Evolutionary conservation across 345 rosid genomes (phyloP), one percentile per base, ranked within the genome.

Genomic region (Salix koriyanagi): DNA sequence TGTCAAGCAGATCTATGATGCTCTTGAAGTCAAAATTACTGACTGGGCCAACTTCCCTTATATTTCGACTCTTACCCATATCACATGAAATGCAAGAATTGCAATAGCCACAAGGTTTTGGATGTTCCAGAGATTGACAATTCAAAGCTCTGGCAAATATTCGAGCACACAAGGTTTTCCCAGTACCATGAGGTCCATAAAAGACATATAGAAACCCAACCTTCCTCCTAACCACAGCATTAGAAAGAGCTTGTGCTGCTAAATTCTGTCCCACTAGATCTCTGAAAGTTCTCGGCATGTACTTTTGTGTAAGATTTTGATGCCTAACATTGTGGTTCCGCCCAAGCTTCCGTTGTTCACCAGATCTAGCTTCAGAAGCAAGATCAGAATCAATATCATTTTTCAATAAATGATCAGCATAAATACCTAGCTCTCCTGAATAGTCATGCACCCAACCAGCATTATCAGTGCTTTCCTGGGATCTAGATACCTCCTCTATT

Each of bases 181-280:
- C 99, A 3, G 98, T 94, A 65, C 99, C 99, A 70, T 90, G 97
- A 82, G 98, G 97, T 58, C 99, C 99, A 13, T 96, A 88, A 73
- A 96, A 94, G 23, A 91, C 97, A 71, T 94, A 96, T 21, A 96
- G 91, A 71, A 94, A 83, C 25, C 97, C 99, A 64, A 96, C 89
- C 87, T 90, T 96, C 71, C 86, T 90, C 82, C 80, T 88, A 67
- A 66, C 74, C 50, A 89, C 92, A 26, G 97, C 99, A 78, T 96
- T 96, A 23, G 90, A 90, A 44, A 96, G 92, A 80, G 97, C 98
- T 86, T 94, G 97, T 7, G 86, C 89, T 19, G 87, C 98, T 73
- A 96, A 83, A 83, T 85, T 91, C 84, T 96, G 99, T 79, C 99
- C 99, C 34, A 90, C 89, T 5, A 96, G 84, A 80, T 94, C 97